Evolutionary conservation across 2,329 filamentous ascomycete species (phyloP).

Genomic region (Grosmannia clavigera): DNA sequence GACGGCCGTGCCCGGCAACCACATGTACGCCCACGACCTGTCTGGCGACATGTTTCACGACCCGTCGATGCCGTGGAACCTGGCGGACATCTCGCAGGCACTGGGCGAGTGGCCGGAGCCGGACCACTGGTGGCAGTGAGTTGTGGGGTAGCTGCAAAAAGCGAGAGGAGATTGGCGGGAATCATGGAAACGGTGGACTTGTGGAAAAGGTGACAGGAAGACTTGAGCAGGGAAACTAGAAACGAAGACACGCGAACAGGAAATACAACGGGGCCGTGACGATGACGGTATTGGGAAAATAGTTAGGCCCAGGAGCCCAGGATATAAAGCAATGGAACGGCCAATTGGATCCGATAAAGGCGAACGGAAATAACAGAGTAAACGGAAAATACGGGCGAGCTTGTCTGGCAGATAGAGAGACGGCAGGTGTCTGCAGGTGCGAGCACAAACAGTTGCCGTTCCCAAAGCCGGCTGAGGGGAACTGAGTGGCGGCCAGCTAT

Average conservation of each 20-base stretch:
- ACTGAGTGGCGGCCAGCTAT: no score
- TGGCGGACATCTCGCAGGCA: constrained; percentile 5
- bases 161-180: not conserved
- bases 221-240: not conserved
- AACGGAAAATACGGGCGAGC: no score
- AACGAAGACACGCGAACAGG: not conserved
- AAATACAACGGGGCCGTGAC: not conserved
- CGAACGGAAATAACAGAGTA: no score
- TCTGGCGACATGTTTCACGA: not conserved
- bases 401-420: no score
- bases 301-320: no score
- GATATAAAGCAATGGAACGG: no score
- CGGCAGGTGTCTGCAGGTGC: no score
- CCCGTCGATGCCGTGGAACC: constrained; percentile 7
- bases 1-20: not conserved
- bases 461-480: no score
- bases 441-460: no score
- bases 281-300: not conserved
- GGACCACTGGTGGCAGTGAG: constrained; percentile 8
- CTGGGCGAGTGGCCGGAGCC: constrained; percentile 8
- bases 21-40: not conserved
- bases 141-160: no score
- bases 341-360: no score
- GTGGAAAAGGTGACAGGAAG: not conserved
- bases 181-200: not conserved